Percentiles rank a stretch among this genome's conserved stretches.
Conservation (phyloP, 2,329 filamentous ascomycete species). For the Bisporella sp. region DNA sequence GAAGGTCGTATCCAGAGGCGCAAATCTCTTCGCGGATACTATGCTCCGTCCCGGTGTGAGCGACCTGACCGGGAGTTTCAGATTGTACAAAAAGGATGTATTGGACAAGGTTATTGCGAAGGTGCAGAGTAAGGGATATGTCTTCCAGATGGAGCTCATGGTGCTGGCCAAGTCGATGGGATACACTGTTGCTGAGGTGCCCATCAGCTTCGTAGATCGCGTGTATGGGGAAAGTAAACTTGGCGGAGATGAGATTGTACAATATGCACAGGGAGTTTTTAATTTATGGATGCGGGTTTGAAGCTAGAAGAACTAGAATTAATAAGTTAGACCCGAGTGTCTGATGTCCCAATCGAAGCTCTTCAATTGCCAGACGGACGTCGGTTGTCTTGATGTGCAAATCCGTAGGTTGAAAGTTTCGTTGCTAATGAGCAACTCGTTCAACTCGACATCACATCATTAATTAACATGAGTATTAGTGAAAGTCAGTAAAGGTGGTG, state of each 20-base stretch:
- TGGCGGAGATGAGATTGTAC: slow-evolving; percentile 88
- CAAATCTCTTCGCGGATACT: slow-evolving; percentile 69
- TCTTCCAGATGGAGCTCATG: slow-evolving; percentile 99
- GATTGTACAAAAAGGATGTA: slow-evolving; percentile 85
- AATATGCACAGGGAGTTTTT: slow-evolving; percentile 82
- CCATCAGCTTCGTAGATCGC: slow-evolving; percentile 93
- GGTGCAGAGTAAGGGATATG: slow-evolving; percentile 93
- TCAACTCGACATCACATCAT: neutral
- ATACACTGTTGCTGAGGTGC: slow-evolving; percentile 84
- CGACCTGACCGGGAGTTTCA: slow-evolving; percentile 87
- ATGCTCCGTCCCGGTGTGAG: slow-evolving; percentile 87
- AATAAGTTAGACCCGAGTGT: neutral
- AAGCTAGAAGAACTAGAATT: neutral
- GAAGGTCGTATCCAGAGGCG: slow-evolving; percentile 57
- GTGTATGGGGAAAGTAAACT: slow-evolving; percentile 92
- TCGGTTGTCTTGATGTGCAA: neutral
- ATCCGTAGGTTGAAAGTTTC: neutral
- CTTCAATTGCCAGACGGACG: neutral
- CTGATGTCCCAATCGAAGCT: neutral
- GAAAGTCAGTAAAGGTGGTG: too few species aligned
- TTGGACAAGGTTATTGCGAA: slow-evolving; percentile 81
- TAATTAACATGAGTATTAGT: too few species aligned
- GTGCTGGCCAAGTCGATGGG: slow-evolving; percentile 93
- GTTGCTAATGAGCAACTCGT: neutral
- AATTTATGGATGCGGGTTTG: slow-evolving; percentile 70